Base-by-base conservation (phyloP, 2,329 filamentous ascomycete genomes). In the Trichophyton verrucosum region DNA sequence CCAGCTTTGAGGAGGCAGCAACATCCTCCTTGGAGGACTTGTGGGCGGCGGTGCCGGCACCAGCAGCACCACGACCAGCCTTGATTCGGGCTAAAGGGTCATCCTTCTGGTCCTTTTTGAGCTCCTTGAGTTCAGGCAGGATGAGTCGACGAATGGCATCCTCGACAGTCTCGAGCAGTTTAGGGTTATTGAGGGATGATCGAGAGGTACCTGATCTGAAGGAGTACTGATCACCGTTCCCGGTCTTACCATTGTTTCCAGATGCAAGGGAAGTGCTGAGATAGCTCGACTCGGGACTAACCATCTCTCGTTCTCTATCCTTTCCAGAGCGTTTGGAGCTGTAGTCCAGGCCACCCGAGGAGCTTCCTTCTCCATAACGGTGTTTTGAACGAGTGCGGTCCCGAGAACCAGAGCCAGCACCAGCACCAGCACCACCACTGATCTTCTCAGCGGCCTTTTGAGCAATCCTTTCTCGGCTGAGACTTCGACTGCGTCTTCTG, bases 121-220 rank as follows among this genome's bases (percentile, higher is more conserved):
- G 78, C 8, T 91, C 89, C 67, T 90, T 92, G 51, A 99, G 80
- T 73, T 99, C 92, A 0, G 94, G 94, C 2, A 99, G 76, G 59
- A 96, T 95, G 57, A 96, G 80, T 57, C 91, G 83, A 64, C 90
- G 86, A 69, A 96, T 95, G 13, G 91, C 91, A 74, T 96, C 91
- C 75, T 96, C 91, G 2, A 96, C 91, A 0, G 91, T 94, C 68
- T 94, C 89, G 1, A 96, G 81, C 1, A 96, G 77, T 70, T 90
- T 94, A 0, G 91, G 91, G 68, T 96, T 96, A 75, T 95, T 95
- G 71, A 95, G 89, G 0, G 89, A 92, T 2, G 89, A 89, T 62
- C 81, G 81, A 17, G 81, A 82, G 38, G 77, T 79, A 40, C 80
- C 80, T 33, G 83, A 85, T 42, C 78, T 78, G 65, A 82, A 81